Conservation (phyloP, 176 grass and related monocot species). For the Bromus sterilis region DNA sequence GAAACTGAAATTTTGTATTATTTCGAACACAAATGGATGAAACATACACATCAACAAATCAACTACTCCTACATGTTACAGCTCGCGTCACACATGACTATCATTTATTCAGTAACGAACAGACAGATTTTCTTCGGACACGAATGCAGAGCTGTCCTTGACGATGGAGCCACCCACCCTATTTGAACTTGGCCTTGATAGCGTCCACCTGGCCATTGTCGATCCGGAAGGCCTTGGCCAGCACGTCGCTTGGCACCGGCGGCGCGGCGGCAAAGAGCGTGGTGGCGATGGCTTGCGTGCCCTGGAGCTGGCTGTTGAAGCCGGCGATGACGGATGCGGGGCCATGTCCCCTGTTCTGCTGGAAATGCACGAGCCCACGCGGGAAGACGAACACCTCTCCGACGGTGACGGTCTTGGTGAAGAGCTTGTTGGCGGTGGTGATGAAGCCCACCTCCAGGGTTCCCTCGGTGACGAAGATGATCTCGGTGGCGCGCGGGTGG, state of each 20-base stretch:
- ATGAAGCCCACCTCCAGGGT: conserved; percentile 70
- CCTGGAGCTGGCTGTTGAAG: conserved; percentile 81
- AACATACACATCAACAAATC: neutral
- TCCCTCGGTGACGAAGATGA: conserved; percentile 58
- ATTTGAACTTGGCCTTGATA: conserved; percentile 47
- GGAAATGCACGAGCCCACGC: conserved; percentile 56
- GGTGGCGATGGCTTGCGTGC: conserved; percentile 44
- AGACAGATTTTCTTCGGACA: neutral
- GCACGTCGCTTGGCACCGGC: conserved; percentile 28
- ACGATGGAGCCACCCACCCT: neutral
- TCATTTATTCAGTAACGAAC: neutral
- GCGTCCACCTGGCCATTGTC: conserved; percentile 7
- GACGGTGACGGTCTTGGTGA: conserved; percentile 31
- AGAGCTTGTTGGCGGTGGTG: conserved; percentile 59
- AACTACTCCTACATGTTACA: neutral
- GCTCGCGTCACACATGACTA: neutral
- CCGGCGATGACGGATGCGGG: conserved; percentile 48
- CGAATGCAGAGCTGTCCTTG: neutral
- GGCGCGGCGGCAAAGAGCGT: conserved; percentile 48
- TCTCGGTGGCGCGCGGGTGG: conserved; percentile 79
- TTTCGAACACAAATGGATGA: neutral
- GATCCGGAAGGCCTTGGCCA: conserved; percentile 57
- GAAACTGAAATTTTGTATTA: neutral
- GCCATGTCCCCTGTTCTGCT: conserved; percentile 41
- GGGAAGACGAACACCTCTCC: conserved; percentile 75